A percentile compares a stretch with the other conserved stretches of the same genome.
Conservation (phyloP, 1,284 basidiomycete species). For the Boletus smithii region DNA sequence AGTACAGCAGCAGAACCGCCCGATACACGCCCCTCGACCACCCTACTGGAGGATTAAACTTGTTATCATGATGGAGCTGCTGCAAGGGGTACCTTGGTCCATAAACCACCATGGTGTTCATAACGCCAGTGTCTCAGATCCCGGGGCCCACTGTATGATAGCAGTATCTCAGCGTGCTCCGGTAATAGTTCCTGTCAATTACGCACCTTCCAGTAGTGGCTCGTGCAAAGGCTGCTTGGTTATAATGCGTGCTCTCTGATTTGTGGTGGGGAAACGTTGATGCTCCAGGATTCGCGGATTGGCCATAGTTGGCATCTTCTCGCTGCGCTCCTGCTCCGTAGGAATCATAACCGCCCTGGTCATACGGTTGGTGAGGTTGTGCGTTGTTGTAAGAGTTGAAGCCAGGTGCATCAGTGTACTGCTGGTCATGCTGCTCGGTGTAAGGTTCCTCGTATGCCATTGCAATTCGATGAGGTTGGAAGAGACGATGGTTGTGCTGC, state of each 20-base stretch:
- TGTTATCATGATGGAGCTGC: neutral
- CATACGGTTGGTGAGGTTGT: conserved; percentile 49
- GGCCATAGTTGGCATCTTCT: conserved; percentile 39
- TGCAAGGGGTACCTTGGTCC: conserved; percentile 50
- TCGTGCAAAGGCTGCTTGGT: conserved; percentile 40
- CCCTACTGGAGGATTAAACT: conserved; percentile 40
- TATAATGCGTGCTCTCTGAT: conserved; percentile 36
- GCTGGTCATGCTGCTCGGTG: conserved; percentile 38
- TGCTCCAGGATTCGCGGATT: conserved; percentile 21
- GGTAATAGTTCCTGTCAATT: neutral
- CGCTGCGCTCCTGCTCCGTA: conserved; percentile 39
- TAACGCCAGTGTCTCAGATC: conserved; percentile 52
- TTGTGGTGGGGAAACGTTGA: conserved; percentile 23
- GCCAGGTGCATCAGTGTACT: conserved; percentile 38
- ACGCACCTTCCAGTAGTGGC: conserved; percentile 32
- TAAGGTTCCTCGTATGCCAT: conserved; percentile 55
- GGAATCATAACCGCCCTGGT: conserved; percentile 43
- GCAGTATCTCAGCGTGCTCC: conserved; percentile 9
- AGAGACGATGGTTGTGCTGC: conserved; percentile 16
- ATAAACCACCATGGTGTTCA: conserved; percentile 56
- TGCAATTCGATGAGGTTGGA: conserved; percentile 7
- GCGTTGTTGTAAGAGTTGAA: conserved; percentile 49
- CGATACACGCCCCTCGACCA: conserved; percentile 51
- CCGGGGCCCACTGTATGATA: conserved; percentile 32
- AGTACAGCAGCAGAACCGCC: conserved; percentile 69